Conservation (phyloP, 2,329 filamentous ascomycete genomes). For the Alternaria gansuensis region DNA sequence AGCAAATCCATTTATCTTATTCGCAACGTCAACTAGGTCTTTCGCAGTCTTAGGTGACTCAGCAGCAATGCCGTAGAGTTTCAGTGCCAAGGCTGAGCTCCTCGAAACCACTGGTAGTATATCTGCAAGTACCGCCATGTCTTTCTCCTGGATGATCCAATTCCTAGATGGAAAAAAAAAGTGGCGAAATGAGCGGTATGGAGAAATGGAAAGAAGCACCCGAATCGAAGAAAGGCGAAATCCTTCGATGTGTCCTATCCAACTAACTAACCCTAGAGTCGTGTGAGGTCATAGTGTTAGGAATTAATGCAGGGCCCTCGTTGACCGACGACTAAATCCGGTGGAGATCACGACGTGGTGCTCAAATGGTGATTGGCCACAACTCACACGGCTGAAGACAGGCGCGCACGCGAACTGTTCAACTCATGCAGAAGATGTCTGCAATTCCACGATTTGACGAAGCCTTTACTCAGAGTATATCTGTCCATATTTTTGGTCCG, state of each 20-base stretch:
- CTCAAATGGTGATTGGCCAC: constrained; percentile 30
- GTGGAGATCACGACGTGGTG: constrained; percentile 19
- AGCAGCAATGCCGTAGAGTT: constrained; percentile 46
- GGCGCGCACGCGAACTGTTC: constrained; percentile 30
- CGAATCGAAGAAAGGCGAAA: constrained; percentile 25
- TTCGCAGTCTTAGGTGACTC: constrained; percentile 35
- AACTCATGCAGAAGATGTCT: constrained; percentile 19
- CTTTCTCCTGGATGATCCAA: not conserved
- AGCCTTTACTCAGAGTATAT: not conserved
- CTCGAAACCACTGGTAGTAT: constrained; percentile 48
- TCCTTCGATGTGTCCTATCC: constrained; percentile 29
- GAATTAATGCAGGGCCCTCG: constrained; percentile 33
- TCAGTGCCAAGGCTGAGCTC: constrained; percentile 46
- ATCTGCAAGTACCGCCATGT: constrained; percentile 49
- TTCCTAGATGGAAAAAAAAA: constrained; percentile 6
- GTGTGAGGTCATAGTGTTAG: constrained; percentile 40
- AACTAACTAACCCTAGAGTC: constrained; percentile 21
- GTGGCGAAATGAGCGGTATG: constrained; percentile 15
- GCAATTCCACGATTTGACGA: not conserved
- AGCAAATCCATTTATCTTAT: constrained; percentile 48
- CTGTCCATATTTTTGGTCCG: not conserved
- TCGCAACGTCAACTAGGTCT: constrained; percentile 44
- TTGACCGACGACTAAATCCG: constrained; percentile 39
- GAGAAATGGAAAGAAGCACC: constrained; percentile 19
- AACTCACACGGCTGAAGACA: constrained; percentile 23